Evolutionary conservation across 805 yeast species (phyloP), one percentile per base, ranked within the genome.

Genomic region (Lipomyces anomalus): DNA sequence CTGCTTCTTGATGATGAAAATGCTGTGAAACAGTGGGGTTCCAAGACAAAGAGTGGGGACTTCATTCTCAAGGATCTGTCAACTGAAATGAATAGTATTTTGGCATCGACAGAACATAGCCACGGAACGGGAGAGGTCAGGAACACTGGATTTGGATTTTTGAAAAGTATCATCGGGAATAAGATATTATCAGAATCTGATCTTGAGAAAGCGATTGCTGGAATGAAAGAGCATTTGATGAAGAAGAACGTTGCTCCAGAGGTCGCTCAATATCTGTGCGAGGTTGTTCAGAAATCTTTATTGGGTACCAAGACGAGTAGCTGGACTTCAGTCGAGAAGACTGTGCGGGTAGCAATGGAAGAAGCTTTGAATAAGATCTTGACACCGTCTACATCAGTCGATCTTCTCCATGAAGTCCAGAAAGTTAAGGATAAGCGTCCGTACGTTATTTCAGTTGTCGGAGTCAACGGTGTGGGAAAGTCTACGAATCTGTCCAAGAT

Each of bases 381-480:
- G 46, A 89, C 97, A 0, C 97, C 98, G 13, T 85, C 88, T 50
- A 85, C 92, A 1, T 86, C 96, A 1, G 79, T 89, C 1, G 95
- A 92, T 61, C 67, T 90, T 48, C 71, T 90, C 29, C 84, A 85
- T 55, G 95, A 87, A 57, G 84, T 92, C 43, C 81, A 82, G 57
- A 35, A 38, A 11, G 43, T 42, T 4, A 40, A 41, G 22, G 67
- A 68, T 37, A 67, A 66, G 32, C 63, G 76, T 6, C 97, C 98
- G 1, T 90, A 86, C 56, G 96, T 90, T n/a, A 86, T 90, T 46
- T 88, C 97, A 0, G 90, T 90, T 20, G 97, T 90, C 22, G 98
- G 98, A 35, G 98, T 90, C 18, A 90, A 90, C 64, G 98, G 98
- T 37, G 98, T 90, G 34, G 98, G 98, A 11, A 90, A 90, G 65